Evolutionary conservation across 2,329 filamentous ascomycete species (phyloP), one percentile per base, ranked within the genome.

Genomic region (Microsporum audouinii): DNA sequence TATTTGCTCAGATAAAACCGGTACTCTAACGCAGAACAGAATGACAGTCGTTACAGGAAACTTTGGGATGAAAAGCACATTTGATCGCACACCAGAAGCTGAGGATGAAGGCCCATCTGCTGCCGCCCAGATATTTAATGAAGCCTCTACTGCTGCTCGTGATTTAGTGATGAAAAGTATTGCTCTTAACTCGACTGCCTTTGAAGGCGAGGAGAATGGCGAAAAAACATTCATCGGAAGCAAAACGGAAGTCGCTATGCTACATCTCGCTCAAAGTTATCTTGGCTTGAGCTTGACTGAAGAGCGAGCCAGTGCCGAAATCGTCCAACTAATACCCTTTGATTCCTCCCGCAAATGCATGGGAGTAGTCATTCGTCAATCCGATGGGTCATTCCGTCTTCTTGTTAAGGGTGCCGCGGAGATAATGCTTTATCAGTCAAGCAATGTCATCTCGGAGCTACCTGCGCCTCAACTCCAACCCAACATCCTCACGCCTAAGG

Each of bases 1-100:
- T 0, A 86, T 92, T 39, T 92, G 88, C 73, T 91, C 88, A 2
- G 88, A 89, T 71, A 89, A 89, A 73, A 89, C 87, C 1, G 87
- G 87, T 57, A 89, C 87, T 3, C 74, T 89, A 17, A 89, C 87
- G 0, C 85, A 88, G 62, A 88, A 88, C 69, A 84, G 85, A 71
- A 88, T 88, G 86, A 87, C 85, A 0, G 87, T 90, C 0, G 87
- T 91, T 34, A 85, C 87, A 31, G 87, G 86, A 5, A 85, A 85
- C 3, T 73, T 89, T 45, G 86, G 86, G 34, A 80, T 79, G 12
- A 77, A 77, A 63, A 78, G 80, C 43, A 78, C 80, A 62, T 86
- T 86, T 69, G 78, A 76, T 58, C 79, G 79, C 60, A 71, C 67
- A 12, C 41, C 67, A 6, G 66, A 65, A 12, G 23, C 57, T 23